Evolutionary conservation across 163 green algal species (phyloP), one percentile per base, ranked within the genome.

Genomic region (Scenedesmus sp.): DNA sequence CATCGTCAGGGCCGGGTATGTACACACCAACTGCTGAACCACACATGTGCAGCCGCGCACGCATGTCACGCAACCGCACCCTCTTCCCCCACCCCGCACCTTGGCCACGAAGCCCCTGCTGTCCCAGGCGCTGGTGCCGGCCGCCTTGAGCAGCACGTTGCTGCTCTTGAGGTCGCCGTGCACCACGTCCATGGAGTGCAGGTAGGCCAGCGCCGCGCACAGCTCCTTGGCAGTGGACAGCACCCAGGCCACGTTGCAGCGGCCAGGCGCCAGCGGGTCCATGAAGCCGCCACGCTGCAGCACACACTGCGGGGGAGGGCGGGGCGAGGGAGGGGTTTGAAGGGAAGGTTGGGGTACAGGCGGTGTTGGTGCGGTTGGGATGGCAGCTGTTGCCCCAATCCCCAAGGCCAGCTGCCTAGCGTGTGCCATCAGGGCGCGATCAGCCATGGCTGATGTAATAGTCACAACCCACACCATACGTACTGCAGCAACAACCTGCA

Each of bases 161-260:
- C 54, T 88, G 56, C 82, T 67, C 46, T 91, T 88, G 26, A 94
- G 82, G 83, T 94, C 91, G 12, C 91, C 91, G 77, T 94, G 91
- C 73, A 92, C 87, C 56, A 94, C 88, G 66, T 87, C 87, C 79
- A 90, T 90, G 66, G 34, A 87, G 92, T 97, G 96, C 76, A 97
- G 93, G 93, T 97, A 96, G 54, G 89, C 74, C 79, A 95, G 73
- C 0, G 87, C 94, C 18, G 91, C 89, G 16, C 91, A 93, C 34
- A 96, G 86, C 86, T 96, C 94, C 74, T 95, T 91, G 74, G 92
- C 93, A 8, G 93, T 93, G 8, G 67, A 77, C 5, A 96, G 89
- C 52, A 94, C 88, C 56, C 26, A 86, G 9, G 60, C 6, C 52
- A n/a, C 8, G 10, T 91, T 16, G 73, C 74, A 86, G 74, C 54